Percentiles rank a stretch among this genome's conserved stretches.
Evolutionary conservation across 169 alveolate species (phyloP).

Genomic region (Eimeria falciformis): DNA sequence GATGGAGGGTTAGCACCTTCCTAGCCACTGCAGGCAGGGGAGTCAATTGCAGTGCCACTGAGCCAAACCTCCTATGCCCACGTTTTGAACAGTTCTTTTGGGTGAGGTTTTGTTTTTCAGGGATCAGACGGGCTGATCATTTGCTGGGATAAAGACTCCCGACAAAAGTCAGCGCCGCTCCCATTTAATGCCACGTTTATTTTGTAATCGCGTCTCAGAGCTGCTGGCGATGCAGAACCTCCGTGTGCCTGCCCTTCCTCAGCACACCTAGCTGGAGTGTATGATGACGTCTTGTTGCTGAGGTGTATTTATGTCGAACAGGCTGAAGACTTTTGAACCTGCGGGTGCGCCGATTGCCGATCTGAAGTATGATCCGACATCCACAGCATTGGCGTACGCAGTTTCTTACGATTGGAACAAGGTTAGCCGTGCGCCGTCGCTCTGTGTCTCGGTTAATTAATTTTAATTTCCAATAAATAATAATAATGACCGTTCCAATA

Average conservation of each 20-base stretch:
- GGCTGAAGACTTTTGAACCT: conserved; percentile 72
- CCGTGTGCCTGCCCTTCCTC: neutral
- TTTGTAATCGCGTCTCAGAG: neutral
- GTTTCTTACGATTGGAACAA: conserved; percentile 78
- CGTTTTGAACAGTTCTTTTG: too few species aligned
- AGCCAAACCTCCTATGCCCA: too few species aligned
- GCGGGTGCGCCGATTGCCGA: conserved; percentile 74
- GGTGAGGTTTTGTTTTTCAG: conserved; percentile 41
- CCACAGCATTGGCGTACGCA: conserved; percentile 75
- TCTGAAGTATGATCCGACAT: conserved; percentile 72
- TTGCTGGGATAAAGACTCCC: conserved; percentile 78
- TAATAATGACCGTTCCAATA: too few species aligned
- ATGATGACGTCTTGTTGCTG: neutral
- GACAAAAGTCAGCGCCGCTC: conserved; percentile 70
- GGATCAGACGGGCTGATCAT: conserved; percentile 77
- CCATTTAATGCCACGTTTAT: neutral
- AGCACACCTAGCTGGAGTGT: too few species aligned
- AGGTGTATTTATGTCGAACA: neutral
- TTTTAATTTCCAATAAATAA: too few species aligned
- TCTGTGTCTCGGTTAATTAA: too few species aligned
- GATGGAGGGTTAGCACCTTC: too few species aligned
- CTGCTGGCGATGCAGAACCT: neutral
- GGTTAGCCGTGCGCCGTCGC: conserved; percentile 32
- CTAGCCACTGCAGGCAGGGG: too few species aligned
- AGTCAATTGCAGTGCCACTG: too few species aligned